Conservation (phyloP, 331 rosid species). For the Quercus lobata region DNA sequence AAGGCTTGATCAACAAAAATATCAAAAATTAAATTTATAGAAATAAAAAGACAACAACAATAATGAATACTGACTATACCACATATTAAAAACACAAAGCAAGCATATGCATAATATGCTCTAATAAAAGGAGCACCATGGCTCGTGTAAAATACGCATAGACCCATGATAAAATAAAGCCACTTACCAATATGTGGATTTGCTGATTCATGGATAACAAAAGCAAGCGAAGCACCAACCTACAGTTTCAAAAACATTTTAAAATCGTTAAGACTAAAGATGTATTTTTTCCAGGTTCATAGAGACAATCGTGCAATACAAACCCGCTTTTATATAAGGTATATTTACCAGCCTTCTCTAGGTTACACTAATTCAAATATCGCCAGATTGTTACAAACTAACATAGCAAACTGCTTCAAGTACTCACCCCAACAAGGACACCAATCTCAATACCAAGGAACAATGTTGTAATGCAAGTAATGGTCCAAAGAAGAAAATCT, state of each 20-base stretch:
- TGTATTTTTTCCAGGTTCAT: slow-evolving; percentile 2
- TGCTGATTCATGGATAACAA: slow-evolving; percentile 97
- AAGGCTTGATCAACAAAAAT: not conserved
- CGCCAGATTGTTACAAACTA: not conserved
- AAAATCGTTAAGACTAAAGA: slow-evolving; percentile 5
- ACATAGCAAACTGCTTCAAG: slow-evolving; percentile 21
- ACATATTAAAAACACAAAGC: not conserved
- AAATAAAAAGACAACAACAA: not conserved
- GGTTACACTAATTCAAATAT: not conserved
- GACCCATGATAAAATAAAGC: not conserved
- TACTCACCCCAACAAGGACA: slow-evolving; percentile 91
- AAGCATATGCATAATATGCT: not conserved
- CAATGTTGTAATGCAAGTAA: slow-evolving; percentile 72
- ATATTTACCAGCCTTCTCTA: slow-evolving; percentile 1
- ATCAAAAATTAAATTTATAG: not conserved
- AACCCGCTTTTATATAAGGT: not conserved
- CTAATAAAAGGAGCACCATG: not conserved
- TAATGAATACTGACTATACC: not conserved
- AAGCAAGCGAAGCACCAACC: slow-evolving; percentile 95
- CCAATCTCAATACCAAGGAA: slow-evolving; percentile 97
- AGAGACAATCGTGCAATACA: no score
- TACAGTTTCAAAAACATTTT: slow-evolving; percentile 31
- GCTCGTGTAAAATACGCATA: not conserved
- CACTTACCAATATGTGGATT: slow-evolving; percentile 95
- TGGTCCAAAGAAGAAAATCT: slow-evolving; percentile 96